Evolutionary conservation across 164 flowering plant genomes (phyloP), one percentile per base, ranked within the genome.

Genomic region (Platanus orientalis): DNA sequence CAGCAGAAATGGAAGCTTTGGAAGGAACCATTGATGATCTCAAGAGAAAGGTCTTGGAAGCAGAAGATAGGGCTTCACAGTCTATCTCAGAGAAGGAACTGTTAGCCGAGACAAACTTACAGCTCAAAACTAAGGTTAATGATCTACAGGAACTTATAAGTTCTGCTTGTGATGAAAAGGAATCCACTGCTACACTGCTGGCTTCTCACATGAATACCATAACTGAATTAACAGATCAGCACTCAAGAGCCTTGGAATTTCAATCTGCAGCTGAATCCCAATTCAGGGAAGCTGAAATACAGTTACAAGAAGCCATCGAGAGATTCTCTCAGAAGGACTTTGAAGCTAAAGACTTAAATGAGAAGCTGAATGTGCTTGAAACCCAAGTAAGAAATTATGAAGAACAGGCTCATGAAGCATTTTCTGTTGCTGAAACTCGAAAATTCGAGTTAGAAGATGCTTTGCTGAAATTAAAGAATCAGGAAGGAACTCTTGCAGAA

Each of bases 401-500:
- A 73, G 80, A 72, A 39, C 75, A 83, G 62, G 79, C 76, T 54
- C 64, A 60, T 34, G 82, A 78, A 67, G 79, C 84, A 61, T 73
- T 79, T 39, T 58, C 71, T 26, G 36, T 66, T 26, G 76, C 82
- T 70, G 84, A 79, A 59, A 51, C 62, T 57, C 75, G 62, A 45
- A 81, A 81, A 69, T 50, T 57, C 48, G 93, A 91, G 73, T 73
- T 91, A 57, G 96, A 91, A 76, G 86, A 84, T 61, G 70, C 76
- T 58, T 58, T 76, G 17, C 34, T 51, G 51, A 88, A 85, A 61
- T 25, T 81, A 29, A 85, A 72, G 62, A 69, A 81, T 30, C 59
- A 80, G 54, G 89, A 90, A 75, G 71, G 70, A 32, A 49, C 57
- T 58, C 58, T 83, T 64, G 81, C 76, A 70, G 90, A 87, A 61